These are phyloP conservation scores for Pseudogymnoascus sp. DNA, from an alignment of 2,329 filamentous ascomycete species.

Conservation along the genomic window DNA sequence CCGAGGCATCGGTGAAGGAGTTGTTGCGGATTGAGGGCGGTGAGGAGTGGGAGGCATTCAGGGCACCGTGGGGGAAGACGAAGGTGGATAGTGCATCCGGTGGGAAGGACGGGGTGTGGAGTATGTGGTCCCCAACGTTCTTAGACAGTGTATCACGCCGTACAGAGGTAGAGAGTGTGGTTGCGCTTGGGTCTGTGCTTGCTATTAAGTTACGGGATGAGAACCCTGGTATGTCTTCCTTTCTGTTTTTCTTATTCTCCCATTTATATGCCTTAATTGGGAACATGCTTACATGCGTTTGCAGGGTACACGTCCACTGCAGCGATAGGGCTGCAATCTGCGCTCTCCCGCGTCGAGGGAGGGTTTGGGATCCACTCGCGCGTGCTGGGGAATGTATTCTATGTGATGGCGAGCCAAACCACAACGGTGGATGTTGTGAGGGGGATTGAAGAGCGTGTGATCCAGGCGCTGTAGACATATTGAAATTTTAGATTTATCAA, in stretches of 20 bases:
- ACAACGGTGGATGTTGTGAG: constrained; percentile 13
- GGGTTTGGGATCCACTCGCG: constrained; percentile 44
- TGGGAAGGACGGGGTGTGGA: constrained; percentile 47
- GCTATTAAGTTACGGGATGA: constrained; percentile 49
- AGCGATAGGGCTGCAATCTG: constrained; percentile 38
- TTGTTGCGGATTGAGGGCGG: constrained; percentile 52
- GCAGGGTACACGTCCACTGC: constrained; percentile 26
- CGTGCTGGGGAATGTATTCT: constrained; percentile 52
- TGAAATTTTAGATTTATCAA: neutral
- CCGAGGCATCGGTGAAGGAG: constrained; percentile 55
- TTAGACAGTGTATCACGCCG: constrained; percentile 52
- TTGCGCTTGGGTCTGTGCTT: constrained; percentile 69
- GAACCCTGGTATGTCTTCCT: constrained; percentile 28
- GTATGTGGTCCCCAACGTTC: constrained; percentile 60
- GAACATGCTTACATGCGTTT: neutral
- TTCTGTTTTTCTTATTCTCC: neutral
- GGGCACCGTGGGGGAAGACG: constrained; percentile 38
- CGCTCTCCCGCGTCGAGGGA: constrained; percentile 23
- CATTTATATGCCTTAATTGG: neutral
- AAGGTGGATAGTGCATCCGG: constrained; percentile 7
- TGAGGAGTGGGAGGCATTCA: constrained; percentile 52
- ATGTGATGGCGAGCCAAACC: constrained; percentile 50
- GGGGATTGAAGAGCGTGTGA: neutral
- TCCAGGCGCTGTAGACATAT: neutral
- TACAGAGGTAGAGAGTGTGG: constrained; percentile 54